phyloP scores from a whole-genome alignment of 2,329 filamentous ascomycete genomes.

The Claviceps sorghi region DNA sequence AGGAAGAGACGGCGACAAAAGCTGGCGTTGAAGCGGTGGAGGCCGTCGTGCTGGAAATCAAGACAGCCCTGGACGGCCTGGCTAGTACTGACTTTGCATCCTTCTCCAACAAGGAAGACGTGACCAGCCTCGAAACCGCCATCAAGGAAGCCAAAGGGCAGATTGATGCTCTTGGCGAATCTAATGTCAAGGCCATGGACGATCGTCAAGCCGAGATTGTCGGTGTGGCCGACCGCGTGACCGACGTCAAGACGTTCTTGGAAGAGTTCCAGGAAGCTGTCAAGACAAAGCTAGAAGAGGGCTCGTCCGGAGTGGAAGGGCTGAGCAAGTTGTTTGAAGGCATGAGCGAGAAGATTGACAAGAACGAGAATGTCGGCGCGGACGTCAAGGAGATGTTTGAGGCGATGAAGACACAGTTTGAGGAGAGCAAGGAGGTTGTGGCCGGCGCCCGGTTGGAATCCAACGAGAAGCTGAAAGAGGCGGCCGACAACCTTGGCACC shows the following conservation, averaged over 20 bases:
- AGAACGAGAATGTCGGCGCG: constrained; percentile 42
- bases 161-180: constrained; percentile 51
- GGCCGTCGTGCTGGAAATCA: constrained; percentile 71
- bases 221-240: constrained; percentile 61
- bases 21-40: constrained; percentile 70
- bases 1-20: constrained; percentile 56
- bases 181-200: constrained; percentile 66
- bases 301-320: constrained; percentile 55
- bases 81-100: constrained; percentile 54
- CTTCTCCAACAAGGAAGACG: constrained; percentile 62
- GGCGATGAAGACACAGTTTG: constrained; percentile 71
- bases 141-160: constrained; percentile 59
- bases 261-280: constrained; percentile 66
- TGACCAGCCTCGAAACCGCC: constrained; percentile 47
- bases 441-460: constrained; percentile 69
- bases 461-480: constrained; percentile 58
- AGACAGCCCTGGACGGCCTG: constrained; percentile 60
- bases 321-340: constrained; percentile 56
- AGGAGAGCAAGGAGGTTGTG: constrained; percentile 67
- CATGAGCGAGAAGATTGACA: constrained; percentile 46
- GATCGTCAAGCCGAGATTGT: constrained; percentile 74
- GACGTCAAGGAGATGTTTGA: constrained; percentile 59
- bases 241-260: constrained; percentile 62
- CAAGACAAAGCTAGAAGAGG: constrained; percentile 62
- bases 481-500: constrained; percentile 35